Base-by-base conservation (phyloP, 768 basidiomycete species). In the Tricholoma matsutake region DNA sequence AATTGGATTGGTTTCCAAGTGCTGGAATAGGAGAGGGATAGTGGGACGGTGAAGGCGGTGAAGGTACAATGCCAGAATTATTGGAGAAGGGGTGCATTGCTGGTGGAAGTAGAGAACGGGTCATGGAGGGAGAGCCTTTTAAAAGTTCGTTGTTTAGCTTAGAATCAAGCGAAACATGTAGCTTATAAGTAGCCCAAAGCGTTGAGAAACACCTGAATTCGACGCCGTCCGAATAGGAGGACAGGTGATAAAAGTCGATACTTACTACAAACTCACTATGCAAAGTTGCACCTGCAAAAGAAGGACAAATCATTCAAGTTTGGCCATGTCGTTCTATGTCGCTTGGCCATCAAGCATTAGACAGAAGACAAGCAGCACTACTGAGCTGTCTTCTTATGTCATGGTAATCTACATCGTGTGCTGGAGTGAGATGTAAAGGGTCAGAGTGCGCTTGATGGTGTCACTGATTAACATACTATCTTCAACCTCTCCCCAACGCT, bases 401-500 rank as follows among this genome's bases (percentile, higher is more conserved):
- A 63, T 97, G 91, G 72, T 92, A 90, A 76, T 99, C 97, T 47
- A 99, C 96, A 73, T 99, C 97, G 70, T 98, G 97, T 13, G 97
- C 96, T 99, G 45, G 55, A 53, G 59, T 37, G 59, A 56, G 45
- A 34, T 34, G 37, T 16, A 32, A 31, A 58, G 25, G 52, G 32
- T 68, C 51, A 67, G 53, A 22, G 58, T 52, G 61, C 31, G 7
- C 22, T 55, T 52, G 51, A 32, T 32, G 10, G 16, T 8, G 29
- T 31, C 29, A 57, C 54, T 64, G 22, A 47, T 34, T 22, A 31
- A 81, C 97, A 80, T 69, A 98, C 96, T 93, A 72, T 98, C 97
- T 79, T 98, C 97, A 0, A 99, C 97, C 76, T 98, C 96, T n/a
- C 97, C 97, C 97, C 97, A 99, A 54, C 88, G 83, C 73, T 96